Evolutionary conservation across 805 yeast species (phyloP), one percentile per base, ranked within the genome.

Genomic region (Teunomyces barrocoloradensis): DNA sequence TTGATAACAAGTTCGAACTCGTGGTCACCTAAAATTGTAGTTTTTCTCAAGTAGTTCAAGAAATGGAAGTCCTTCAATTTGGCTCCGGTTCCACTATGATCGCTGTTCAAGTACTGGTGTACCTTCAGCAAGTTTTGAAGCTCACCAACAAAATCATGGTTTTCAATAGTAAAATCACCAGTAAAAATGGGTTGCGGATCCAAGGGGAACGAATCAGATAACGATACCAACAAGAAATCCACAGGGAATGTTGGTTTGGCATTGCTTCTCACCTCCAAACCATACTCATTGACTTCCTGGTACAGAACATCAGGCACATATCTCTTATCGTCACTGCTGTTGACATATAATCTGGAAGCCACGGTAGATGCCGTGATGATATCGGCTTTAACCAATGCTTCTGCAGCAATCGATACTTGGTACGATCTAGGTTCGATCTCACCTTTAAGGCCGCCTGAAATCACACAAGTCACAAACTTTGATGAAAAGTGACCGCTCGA

Each of bases 231-330:
- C 96, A 62, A 52, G 43, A 55, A 62, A 44, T 62, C 66, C 6
- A 62, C 63, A 2, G 66, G 66, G 29, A 62, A 60, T 2, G 63
- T 58, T 3, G 66, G 66, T 47, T 61, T 61, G 44, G 66, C 66
- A 60, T 88, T 86, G 36, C 82, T 80, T 58, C 89, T 89, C n/a
- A 94, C 95, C 32, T 89, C 82, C 27, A 89, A 71, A 3, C 88
- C 88, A 67, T 94, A 94, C 68, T 94, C 97, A 62, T 94, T 94
- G 50, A 81, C 78, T 62, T 81, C 83, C 65, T 83, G 82, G 73
- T 86, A 94, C 59, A 88, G 87, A 21, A 94, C 85, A 52, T 94
- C 99, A 0, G 99, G 99, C 12, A 94, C 98, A 56, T 92, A 94
- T 47, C 97, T 77, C 7, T 75, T 77, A 15, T 78, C 75, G 35